Evolutionary conservation across 345 rosid genomes (phyloP).

Genomic region (Populus nigra): DNA sequence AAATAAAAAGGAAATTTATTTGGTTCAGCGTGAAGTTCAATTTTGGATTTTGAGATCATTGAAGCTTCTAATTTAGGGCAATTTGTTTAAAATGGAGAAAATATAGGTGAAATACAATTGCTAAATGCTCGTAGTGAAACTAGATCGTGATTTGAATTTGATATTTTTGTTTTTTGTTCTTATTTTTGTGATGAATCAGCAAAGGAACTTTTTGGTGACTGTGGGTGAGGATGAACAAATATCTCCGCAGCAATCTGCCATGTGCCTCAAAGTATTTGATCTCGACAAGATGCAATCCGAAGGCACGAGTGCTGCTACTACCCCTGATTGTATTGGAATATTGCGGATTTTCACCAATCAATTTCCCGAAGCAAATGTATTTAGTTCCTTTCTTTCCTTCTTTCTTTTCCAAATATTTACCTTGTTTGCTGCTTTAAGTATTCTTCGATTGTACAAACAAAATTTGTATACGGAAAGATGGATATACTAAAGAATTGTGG

Average conservation of each 20-base stretch:
- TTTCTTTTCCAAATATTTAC: neutral
- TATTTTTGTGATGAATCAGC: slow-evolving; percentile 40
- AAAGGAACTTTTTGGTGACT: slow-evolving; percentile 83
- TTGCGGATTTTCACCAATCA: slow-evolving; percentile 86
- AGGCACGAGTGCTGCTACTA: slow-evolving; percentile 58
- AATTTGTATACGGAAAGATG: neutral
- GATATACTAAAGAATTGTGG: neutral
- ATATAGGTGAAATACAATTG: neutral
- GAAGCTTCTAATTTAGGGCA: no score
- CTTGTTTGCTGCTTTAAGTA: neutral
- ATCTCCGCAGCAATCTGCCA: slow-evolving; percentile 69
- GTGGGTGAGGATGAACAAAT: slow-evolving; percentile 89
- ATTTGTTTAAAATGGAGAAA: neutral
- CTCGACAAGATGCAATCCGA: slow-evolving; percentile 87
- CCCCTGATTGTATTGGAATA: slow-evolving; percentile 83
- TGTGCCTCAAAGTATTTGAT: slow-evolving; percentile 89
- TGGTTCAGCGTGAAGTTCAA: no score
- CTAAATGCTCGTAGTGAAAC: neutral
- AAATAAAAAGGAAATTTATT: no score
- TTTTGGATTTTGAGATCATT: no score
- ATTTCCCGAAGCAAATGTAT: slow-evolving; percentile 93
- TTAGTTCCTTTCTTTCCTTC: neutral
- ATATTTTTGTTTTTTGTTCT: neutral
- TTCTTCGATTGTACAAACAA: neutral
- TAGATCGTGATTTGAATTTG: neutral